Evolutionary conservation across 805 yeast genomes (phyloP), one percentile per base, ranked within the genome.

Genomic region (Lipomyces starkeyi): DNA sequence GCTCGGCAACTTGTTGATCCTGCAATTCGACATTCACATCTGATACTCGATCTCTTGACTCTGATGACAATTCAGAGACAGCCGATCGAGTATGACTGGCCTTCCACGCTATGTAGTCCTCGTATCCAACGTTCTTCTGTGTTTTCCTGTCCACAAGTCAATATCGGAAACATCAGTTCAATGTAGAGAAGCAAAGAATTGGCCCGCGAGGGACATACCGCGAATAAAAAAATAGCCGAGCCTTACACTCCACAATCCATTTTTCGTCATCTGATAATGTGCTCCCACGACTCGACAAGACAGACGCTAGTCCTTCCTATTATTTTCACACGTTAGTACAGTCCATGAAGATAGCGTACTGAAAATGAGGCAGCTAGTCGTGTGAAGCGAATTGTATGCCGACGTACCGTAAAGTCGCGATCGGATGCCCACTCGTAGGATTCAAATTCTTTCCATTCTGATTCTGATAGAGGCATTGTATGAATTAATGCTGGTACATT

Each of bases 61-160:
- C 17, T 22, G 20, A 9, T 20, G 27, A 5, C 37, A 34, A 25
- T 25, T 34, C 61, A 17, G 53, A n/a, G 22, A 52, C n/a, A 59
- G 62, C 59, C 43, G 27, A 57, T 49, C 40, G 29, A n/a, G 17
- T 34, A 32, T 8, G 58, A 14, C 55, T 34, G 9, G 25, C 56
- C 58, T 65, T 55, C 71, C 71, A 65, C 14, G 63, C 62, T 6
- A 65, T 52, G 54, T 65, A 68, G 25, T 65, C 71, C 9, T 68
- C 71, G 22, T 60, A 60, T 11, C 58, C 27, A 6, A 58, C 69
- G n/a, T 43, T 54, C 49, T 59, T 68, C 34, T 56, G 40, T 37
- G 66, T 29, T 34, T 68, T 66, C 54, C 71, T 68, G 27, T 43
- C 20, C 20, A 6, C n/a, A 22, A 29, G 57, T 37, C 35, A 47